Conservation (phyloP, 108 stramenopile species). For the Mediolabrus comicus region DNA sequence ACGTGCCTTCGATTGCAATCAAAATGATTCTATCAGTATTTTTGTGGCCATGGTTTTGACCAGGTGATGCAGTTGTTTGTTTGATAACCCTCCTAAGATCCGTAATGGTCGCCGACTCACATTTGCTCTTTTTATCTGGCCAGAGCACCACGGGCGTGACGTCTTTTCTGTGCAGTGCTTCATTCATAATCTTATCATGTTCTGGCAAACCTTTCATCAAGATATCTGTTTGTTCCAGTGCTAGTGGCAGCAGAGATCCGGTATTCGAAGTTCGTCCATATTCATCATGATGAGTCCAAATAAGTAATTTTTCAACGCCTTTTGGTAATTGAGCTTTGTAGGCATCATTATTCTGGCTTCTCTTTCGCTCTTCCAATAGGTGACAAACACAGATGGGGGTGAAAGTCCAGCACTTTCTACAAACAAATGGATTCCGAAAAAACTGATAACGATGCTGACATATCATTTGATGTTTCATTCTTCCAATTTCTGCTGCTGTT, state of each 20-base stretch:
- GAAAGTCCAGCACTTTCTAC: conserved; percentile 50
- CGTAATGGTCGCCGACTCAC: neutral
- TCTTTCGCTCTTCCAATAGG: neutral
- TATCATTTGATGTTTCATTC: conserved; percentile 43
- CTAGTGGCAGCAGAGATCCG: conserved; percentile 42
- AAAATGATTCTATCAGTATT: conserved; percentile 9
- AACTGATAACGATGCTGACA: conserved; percentile 44
- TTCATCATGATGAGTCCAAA: conserved; percentile 61
- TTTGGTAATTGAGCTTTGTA: conserved; percentile 9
- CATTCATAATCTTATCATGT: conserved; percentile 35
- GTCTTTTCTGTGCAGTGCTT: conserved; percentile 13
- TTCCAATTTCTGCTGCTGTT: conserved; percentile 19
- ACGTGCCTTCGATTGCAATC: conserved; percentile 52
- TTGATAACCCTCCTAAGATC: neutral
- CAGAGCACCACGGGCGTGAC: conserved; percentile 42
- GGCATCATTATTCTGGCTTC: neutral
- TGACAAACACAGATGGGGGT: conserved; percentile 53
- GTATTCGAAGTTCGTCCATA: conserved; percentile 55
- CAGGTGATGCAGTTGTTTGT: neutral
- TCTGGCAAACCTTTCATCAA: conserved; percentile 54
- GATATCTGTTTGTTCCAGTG: conserved; percentile 31
- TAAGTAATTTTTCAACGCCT: conserved; percentile 25
- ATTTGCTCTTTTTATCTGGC: conserved; percentile 37
- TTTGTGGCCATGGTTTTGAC: neutral
- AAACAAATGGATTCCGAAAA: conserved; percentile 53